Evolutionary conservation across 2,329 filamentous ascomycete genomes (phyloP), one percentile per base, ranked within the genome.

Genomic region (Penicillium occitanis): DNA sequence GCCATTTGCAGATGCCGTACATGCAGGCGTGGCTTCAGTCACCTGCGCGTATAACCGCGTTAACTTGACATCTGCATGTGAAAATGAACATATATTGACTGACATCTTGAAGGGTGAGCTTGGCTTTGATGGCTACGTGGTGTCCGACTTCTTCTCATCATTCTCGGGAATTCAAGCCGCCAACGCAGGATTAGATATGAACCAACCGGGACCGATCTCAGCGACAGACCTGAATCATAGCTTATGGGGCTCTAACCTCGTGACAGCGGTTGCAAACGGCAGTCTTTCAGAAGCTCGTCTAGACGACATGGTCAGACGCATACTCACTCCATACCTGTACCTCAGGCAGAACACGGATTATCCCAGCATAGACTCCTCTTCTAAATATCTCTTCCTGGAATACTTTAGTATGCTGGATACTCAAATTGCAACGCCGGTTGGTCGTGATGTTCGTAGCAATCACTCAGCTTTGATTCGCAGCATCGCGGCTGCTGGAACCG

Each of bases 141-240:
- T 91, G 86, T 87, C 85, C n/a, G 91, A 96, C 75, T 95, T 91
- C 90, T 82, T 86, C 70, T 91, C 90, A 4, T 90, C 92, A 71
- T 90, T 93, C 72, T 82, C 87, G 3, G 90, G 90, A 69, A 88
- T 86, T 5, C 81, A 87, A 30, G 86, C 84, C 42, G 89, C 91
- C 2, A 81, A 87, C 44, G 90, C 91, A 25, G 92, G 91, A 46
- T 81, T 95, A 28, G 92, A 96, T 35, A 35, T 35, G 33, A 35
- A 35, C 33, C 33, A 35, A 35, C 33, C 33, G 33, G 33, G 33
- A 1, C 33, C 33, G 11, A 35, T 35, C 76, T 93, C 95, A 91
- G 58, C 37, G 14, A 57, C 30, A 8, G 44, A 22, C 33, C 51
- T 44, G 0, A 11, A 35, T 10, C 33, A 35, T 35, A 35, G 33